Base-by-base conservation (phyloP, 768 basidiomycete genomes). In the Naganishia vishniacii region DNA sequence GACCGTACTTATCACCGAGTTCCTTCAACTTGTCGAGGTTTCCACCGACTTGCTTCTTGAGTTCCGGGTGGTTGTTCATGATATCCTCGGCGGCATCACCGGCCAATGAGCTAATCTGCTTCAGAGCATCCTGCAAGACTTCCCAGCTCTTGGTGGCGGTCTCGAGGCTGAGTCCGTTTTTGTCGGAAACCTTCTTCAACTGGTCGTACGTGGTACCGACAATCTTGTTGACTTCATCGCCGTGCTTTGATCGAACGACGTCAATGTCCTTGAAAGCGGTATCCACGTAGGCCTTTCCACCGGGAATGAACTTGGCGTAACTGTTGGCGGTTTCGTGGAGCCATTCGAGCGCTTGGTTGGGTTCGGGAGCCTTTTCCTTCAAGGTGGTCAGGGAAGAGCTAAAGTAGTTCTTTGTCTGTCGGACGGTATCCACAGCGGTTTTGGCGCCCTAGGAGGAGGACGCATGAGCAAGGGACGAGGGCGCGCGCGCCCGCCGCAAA, bases 181-280 rank as follows among this genome's bases (percentile, higher is more conserved):
- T 20, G 12, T 65, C 59, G 13, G 64, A 59, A 18, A 59, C 34
- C 37, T 59, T 61, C 28, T 65, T 49, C 32, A 65, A n/a, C 47
- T 41, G 31, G 26, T 46, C 29, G 47, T 65, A 61, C 7, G 59
- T 32, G 11, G 48, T 59, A 9, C 47, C 32, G 49, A 66, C 65
- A 49, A 66, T 66, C 45, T 59, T 48, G 46, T 66, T 56, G 29
- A 66, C 65, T 62, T 65, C 64, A 16, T 64, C 63, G 26, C 60
- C 59, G 51, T 61, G 59, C 46, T 66, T 61, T 8, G 18, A 25
- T 51, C 59, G 47, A 46, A 66, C 28, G 11, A 34, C 44, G 42
- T 66, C 65, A 31, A 66, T 47, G 42, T 66, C 65, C 48, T 61
- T 59, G 56, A 61, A 61, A 28, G 48, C 59, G 48, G 53, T 32